Base-by-base conservation (phyloP, 371 early-diverging fungal genomes). In the Mucor velutinosus region DNA sequence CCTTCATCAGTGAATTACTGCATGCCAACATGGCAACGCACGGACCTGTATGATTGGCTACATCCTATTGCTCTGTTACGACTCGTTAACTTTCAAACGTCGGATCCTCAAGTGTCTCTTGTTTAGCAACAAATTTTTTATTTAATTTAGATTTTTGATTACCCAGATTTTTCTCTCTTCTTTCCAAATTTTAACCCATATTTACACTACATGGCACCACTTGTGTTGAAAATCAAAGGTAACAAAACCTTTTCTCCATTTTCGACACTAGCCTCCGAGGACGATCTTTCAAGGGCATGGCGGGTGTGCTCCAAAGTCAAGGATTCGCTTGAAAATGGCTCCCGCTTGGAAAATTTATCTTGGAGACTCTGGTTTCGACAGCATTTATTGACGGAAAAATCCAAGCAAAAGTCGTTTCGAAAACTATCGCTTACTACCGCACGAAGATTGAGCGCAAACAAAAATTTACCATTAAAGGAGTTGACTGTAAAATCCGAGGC, bases 291-390 rank as follows among this genome's bases (percentile, higher is more conserved):
- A 25, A 84, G 85, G 59, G 87, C 91, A 7, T 95, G 96, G 96
- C 84, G 89, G 60, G 87, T 95, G 11, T 92, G 92, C 75, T 91
- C 94, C 27, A 94, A 94, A 80, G 94, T 93, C 51, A 95, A 93
- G 75, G 93, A 94, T 68, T 92, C 94, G 21, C 79, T 95, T 10
- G 93, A 93, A 64, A 90, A 94, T 67, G 96, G 95, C 11, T 88
- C 88, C 30, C 81, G 96, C 43, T 78, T 95, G n/a, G 96, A 95
- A 73, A 95, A 95, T 71, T 79, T 95, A 71, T 90, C 93, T 4
- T 95, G 96, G 96, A 79, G 96, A 59, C 78, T 95, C 35, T 93
- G 94, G 94, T 90, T 92, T 68, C 68, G 75, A 51, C 82, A 82
- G 55, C 77, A 82, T 56, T 37, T 75, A 17, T 80, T 93, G 76